Base-by-base conservation (phyloP, 306 rosid species). In the Casuarina cunninghamiana region DNA sequence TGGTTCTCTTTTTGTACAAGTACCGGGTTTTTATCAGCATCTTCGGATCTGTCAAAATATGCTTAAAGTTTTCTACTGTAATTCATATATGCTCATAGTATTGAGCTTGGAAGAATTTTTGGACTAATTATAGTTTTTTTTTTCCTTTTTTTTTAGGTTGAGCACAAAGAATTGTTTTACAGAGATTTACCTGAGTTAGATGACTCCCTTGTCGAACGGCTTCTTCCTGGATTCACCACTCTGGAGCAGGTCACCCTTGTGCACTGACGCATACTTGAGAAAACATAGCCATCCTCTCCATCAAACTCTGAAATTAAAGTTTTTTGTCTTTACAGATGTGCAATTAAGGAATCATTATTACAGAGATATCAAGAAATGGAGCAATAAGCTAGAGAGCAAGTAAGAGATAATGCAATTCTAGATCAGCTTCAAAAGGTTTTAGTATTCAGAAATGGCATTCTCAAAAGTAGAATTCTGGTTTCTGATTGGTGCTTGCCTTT, bases 81-180 rank as follows among this genome's bases (percentile, higher is more conserved):
- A 54, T 70, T 37, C 6, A 61, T 67, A 53, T 68, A 73, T 74
- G 8, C 80, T 38, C 71, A 37, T 74, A 9, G 42, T 60, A 42
- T 49, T 42, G 70, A 63, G 69, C 66, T 54, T 32, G 38, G 32
- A 17, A 12, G 8, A 62, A 68, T 69, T n/a, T 62, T 45, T 50
- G 68, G 10, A 65, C 61, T 45, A 8, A 81, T 67, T 53, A 68
- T 49, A 61, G 69, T 80, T 77, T 84, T 53, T 75, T 71, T 71
- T 48, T 86, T 21, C n/a, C n/a, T 21, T 21, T 21, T 21, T 21
- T 21, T 21, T 21, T 78, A 92, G 98, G 98, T 94, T 45, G 94
- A 88, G 48, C 92, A 97, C 94, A 94, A 89, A 84, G 98, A 94
- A 84, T 88, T 92, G 15, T 94, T 94, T 84, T 90, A 86, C 95